Evolutionary conservation across 805 yeast species (phyloP).

Genomic region (Nakazawaea holstii): DNA sequence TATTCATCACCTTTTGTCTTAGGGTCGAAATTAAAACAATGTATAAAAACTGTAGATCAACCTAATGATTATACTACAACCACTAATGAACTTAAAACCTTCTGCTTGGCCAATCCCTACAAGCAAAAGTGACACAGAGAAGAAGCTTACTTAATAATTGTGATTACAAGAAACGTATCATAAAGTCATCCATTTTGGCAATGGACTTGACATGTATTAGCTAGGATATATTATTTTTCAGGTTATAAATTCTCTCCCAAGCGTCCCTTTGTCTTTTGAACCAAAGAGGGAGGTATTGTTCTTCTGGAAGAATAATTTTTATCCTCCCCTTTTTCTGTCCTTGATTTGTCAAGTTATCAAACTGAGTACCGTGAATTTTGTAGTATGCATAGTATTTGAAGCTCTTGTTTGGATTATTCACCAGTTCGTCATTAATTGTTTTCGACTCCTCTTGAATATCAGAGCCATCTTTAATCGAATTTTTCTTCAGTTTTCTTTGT

Average conservation of each 20-base stretch:
- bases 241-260: conserved; percentile 45
- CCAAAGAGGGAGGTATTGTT: conserved; percentile 69
- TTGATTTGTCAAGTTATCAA: conserved; percentile 10
- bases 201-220: too few species aligned
- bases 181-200: too few species aligned
- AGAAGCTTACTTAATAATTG: too few species aligned
- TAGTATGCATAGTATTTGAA: conserved; percentile 3
- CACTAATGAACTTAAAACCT: too few species aligned
- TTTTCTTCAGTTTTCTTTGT: conserved; percentile 34
- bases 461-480: conserved; percentile 24
- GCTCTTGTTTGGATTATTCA: conserved; percentile 14
- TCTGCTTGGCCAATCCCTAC: too few species aligned
- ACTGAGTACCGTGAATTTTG: conserved; percentile 2
- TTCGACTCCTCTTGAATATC: conserved; percentile 13
- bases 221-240: conserved; percentile 16
- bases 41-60: too few species aligned
- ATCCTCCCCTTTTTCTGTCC: conserved; percentile 33
- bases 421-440: conserved; percentile 9
- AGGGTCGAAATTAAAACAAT: too few species aligned
- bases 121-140: too few species aligned
- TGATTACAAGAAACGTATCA: too few species aligned
- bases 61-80: too few species aligned
- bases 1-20: too few species aligned
- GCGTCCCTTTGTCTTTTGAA: conserved; percentile 54
- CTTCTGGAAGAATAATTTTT: conserved; percentile 53